A percentile compares a stretch with the other conserved stretches of the same genome.
phyloP scores from a whole-genome alignment of 1,139 yeast genomes.

The Sugiyamaella castrensis region DNA sequence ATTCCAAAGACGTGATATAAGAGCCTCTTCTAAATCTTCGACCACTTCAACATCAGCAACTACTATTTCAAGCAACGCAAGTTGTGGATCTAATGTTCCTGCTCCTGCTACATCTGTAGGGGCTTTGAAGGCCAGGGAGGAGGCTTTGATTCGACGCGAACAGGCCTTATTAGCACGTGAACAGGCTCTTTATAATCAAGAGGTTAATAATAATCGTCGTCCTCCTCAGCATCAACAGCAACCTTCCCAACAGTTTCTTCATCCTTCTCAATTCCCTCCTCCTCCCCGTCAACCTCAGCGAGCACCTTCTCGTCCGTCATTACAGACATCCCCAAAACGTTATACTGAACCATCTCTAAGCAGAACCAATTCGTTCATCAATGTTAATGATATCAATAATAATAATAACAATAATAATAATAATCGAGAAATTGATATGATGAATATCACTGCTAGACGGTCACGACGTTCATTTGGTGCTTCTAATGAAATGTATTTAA shows the following conservation, averaged over 20 bases:
- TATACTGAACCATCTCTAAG: constrained; percentile 1
- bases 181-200: constrained; percentile 22
- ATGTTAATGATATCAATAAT: constrained; percentile 9
- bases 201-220: constrained; percentile 13
- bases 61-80: constrained; percentile 7
- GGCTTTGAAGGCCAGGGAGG: constrained; percentile 22
- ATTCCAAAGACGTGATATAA: constrained; percentile 6
- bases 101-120: constrained; percentile 13
- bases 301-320: constrained; percentile 1
- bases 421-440: constrained; percentile 30
- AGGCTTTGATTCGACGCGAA: constrained; percentile 24
- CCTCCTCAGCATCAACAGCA: constrained; percentile 13
- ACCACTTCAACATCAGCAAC: constrained; percentile 3
- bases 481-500: constrained; percentile 3
- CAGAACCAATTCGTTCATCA: background rate
- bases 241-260: background rate
- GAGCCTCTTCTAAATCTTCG: background rate
- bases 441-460: constrained; percentile 28
- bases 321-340: constrained; percentile 6
- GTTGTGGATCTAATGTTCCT: constrained; percentile 4
- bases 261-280: background rate
- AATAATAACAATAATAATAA: constrained; percentile 3
- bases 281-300: background rate
- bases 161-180: constrained; percentile 25
- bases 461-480: constrained; percentile 20